phyloP scores from a whole-genome alignment of 1,139 yeast species.

The Sugiyamaella castrensis region DNA sequence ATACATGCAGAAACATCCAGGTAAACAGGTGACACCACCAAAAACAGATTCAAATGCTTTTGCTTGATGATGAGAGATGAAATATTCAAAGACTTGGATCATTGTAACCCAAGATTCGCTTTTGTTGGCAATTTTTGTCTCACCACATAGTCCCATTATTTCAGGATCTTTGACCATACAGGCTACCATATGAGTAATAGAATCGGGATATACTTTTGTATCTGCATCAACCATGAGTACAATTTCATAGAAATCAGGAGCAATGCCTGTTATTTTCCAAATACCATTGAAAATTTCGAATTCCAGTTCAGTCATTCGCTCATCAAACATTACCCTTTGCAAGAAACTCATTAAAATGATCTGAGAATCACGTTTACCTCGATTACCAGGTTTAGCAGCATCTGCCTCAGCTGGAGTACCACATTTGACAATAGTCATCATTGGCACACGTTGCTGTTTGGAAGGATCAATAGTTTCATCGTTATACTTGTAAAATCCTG shows the following conservation, averaged over 20 bases:
- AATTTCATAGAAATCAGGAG: constrained; percentile 82
- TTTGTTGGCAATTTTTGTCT: constrained; percentile 90
- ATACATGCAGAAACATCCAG: constrained; percentile 97
- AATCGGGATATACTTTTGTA: constrained; percentile 87
- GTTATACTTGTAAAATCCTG: constrained; percentile 85
- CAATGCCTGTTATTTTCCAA: constrained; percentile 84
- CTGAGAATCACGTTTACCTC: constrained; percentile 98
- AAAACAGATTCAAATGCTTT: constrained; percentile 95
- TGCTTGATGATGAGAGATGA: constrained; percentile 92
- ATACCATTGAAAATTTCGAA: constrained; percentile 74
- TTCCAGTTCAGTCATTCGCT: constrained; percentile 94
- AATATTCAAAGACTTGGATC: constrained; percentile 94
- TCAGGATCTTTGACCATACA: constrained; percentile 88
- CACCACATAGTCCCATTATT: constrained; percentile 96
- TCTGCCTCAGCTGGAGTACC: constrained; percentile 83
- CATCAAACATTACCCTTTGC: constrained; percentile 89
- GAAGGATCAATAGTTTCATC: constrained; percentile 69
- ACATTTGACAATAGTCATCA: constrained; percentile 80
- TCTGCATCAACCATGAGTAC: constrained; percentile 97
- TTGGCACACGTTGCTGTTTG: constrained; percentile 86
- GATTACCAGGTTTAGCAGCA: constrained; percentile 90
- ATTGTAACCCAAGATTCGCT: constrained; percentile 86
- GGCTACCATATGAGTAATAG: constrained; percentile 88
- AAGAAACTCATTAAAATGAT: constrained; percentile 89
- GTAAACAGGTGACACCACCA: constrained; percentile 96